These are phyloP conservation scores for Craterostigma plantagineum DNA, from an alignment of 257 asterid species.

Conservation along the genomic window DNA sequence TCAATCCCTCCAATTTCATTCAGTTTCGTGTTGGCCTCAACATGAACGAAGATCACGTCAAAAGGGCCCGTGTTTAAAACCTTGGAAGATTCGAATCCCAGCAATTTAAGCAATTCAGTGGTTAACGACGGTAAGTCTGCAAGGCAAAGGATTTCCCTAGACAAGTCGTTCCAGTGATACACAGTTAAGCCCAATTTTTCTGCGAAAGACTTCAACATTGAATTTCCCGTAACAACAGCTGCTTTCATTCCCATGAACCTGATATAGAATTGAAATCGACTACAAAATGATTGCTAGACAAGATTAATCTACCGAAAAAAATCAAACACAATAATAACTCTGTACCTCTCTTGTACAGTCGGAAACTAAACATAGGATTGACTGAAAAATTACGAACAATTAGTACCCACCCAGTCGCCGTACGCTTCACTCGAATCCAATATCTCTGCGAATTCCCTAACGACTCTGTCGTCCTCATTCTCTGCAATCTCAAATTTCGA, in stretches of 20 bases:
- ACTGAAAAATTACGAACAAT: background rate
- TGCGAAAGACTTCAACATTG: conserved; percentile 32
- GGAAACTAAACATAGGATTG: conserved; percentile 6
- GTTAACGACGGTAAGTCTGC: conserved; percentile 13
- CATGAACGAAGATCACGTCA: conserved; percentile 41
- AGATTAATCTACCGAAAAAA: too few species aligned
- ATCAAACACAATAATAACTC: background rate
- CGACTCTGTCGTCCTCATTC: conserved; percentile 35
- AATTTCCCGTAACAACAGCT: conserved; percentile 28
- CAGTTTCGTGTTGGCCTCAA: conserved; percentile 8
- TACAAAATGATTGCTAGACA: background rate
- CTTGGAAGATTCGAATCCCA: conserved; percentile 67
- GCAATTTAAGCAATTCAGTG: conserved; percentile 36
- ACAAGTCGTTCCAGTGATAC: conserved; percentile 19
- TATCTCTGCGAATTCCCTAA: conserved; percentile 62
- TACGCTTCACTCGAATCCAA: conserved; percentile 50
- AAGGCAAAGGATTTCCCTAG: conserved; percentile 10
- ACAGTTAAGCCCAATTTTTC: conserved; percentile 31
- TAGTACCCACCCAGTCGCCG: conserved; percentile 18
- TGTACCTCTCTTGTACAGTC: conserved; percentile 54
- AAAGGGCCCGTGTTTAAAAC: conserved; percentile 22
- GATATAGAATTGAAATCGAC: conserved; percentile 7
- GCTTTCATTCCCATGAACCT: conserved; percentile 75
- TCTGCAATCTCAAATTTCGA: too few species aligned
- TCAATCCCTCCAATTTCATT: conserved; percentile 22